Evolutionary conservation across 2,329 filamentous ascomycete genomes (phyloP).

Genomic region (Xylaria sp.): DNA sequence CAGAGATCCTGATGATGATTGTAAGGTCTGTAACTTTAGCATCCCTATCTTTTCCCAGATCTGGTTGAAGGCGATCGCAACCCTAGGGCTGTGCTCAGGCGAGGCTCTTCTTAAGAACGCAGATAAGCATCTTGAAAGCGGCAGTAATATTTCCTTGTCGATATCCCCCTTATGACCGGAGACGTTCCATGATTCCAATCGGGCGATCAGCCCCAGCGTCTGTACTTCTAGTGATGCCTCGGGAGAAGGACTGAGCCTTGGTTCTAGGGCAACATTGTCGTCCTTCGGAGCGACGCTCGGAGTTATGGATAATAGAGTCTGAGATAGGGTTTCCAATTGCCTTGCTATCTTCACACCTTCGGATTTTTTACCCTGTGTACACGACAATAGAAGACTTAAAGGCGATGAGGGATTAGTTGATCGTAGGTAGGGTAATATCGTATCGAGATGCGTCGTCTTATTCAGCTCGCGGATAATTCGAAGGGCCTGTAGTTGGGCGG

Average conservation of each 20-base stretch:
- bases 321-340: constrained; percentile 70
- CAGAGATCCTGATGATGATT: constrained; percentile 51
- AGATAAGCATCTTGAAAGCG: constrained; percentile 66
- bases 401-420: constrained; percentile 61
- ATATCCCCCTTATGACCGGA: constrained; percentile 63
- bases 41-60: constrained; percentile 48
- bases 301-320: constrained; percentile 67
- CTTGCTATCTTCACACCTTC: constrained; percentile 64
- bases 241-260: constrained; percentile 61
- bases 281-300: constrained; percentile 70
- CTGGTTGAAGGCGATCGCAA: constrained; percentile 44
- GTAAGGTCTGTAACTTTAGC: constrained; percentile 43
- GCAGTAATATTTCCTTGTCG: constrained; percentile 69
- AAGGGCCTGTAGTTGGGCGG: constrained; percentile 68
- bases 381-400: constrained; percentile 58
- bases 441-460: constrained; percentile 64
- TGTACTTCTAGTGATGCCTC: constrained; percentile 67
- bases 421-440: constrained; percentile 60
- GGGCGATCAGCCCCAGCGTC: constrained; percentile 63
- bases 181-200: constrained; percentile 70
- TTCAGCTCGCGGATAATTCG: constrained; percentile 66
- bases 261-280: constrained; percentile 61
- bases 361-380: constrained; percentile 49
- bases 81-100: constrained; percentile 47
- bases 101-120: constrained; percentile 63